These are phyloP conservation scores for Epichloe gansuensis DNA, from an alignment of 2,329 filamentous ascomycete genomes.

Conservation along the genomic window DNA sequence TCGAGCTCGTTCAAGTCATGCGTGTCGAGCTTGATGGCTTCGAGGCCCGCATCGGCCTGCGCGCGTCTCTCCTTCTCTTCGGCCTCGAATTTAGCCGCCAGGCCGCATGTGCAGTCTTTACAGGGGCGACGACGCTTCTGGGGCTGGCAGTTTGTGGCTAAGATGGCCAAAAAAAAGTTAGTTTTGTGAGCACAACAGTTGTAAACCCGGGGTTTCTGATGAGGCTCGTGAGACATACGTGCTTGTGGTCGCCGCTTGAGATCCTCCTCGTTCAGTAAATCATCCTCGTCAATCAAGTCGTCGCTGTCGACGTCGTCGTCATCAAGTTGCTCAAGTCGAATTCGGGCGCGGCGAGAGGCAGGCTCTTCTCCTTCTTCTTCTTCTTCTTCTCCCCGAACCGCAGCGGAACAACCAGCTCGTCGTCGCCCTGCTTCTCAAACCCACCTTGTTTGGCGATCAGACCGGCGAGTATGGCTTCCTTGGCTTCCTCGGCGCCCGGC, in stretches of 20 bases:
- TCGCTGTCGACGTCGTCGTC: conserved; percentile 58
- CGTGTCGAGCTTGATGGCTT: conserved; percentile 55
- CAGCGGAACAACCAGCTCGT: conserved; percentile 43
- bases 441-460: conserved; percentile 51
- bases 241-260: conserved; percentile 64
- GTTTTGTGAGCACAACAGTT: background rate
- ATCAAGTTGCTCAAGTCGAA: conserved; percentile 42
- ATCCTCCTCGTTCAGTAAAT: conserved; percentile 75
- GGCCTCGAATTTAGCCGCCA: conserved; percentile 73
- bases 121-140: conserved; percentile 88
- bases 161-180: background rate
- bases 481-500: conserved; percentile 34
- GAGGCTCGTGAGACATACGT: conserved; percentile 46
- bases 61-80: conserved; percentile 67
- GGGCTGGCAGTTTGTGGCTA: conserved; percentile 74
- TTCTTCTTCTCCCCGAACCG: conserved; percentile 17
- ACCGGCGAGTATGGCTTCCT: conserved; percentile 78
- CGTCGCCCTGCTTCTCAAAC: conserved; percentile 62
- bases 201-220: background rate
- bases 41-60: conserved; percentile 53
- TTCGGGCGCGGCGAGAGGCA: conserved; percentile 23
- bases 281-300: conserved; percentile 74
- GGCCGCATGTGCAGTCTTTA: conserved; percentile 95
- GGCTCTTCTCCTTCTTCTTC: conserved; percentile 22
- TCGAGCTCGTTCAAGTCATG: conserved; percentile 80